Conservation (phyloP, 2,329 filamentous ascomycete genomes). For the Sphaceloma murrayae region DNA sequence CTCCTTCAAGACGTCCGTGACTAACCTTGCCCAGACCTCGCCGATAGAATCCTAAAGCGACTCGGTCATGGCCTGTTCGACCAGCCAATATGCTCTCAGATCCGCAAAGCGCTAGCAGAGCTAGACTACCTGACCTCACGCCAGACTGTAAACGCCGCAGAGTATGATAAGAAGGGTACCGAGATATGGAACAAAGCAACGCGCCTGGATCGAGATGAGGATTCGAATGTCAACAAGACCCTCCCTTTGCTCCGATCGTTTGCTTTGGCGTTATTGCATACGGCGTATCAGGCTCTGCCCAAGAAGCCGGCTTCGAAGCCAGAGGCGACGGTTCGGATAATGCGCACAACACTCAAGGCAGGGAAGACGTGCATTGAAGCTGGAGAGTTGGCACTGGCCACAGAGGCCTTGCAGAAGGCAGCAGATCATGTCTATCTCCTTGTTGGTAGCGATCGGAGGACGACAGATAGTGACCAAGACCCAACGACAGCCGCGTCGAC, state of each 20-base stretch:
- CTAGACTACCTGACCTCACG: neutral
- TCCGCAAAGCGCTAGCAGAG: slow-evolving; percentile 2
- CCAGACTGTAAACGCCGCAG: slow-evolving; percentile 29
- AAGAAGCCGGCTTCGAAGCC: slow-evolving; percentile 23
- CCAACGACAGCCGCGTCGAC: slow-evolving; percentile 25
- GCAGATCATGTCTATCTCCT: slow-evolving; percentile 39
- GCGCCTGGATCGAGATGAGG: slow-evolving; percentile 31
- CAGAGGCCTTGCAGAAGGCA: slow-evolving; percentile 54
- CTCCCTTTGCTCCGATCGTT: slow-evolving; percentile 42
- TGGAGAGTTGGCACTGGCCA: slow-evolving; percentile 48
- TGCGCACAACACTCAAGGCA: slow-evolving; percentile 59
- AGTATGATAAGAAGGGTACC: slow-evolving; percentile 48
- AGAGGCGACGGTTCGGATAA: slow-evolving; percentile 42
- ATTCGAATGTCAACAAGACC: slow-evolving; percentile 17
- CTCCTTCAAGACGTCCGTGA: neutral
- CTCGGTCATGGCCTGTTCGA: slow-evolving; percentile 1
- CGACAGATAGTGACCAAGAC: slow-evolving; percentile 19
- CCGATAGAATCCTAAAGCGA: slow-evolving; percentile 1
- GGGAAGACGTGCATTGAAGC: slow-evolving; percentile 54
- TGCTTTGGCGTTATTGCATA: slow-evolving; percentile 58
- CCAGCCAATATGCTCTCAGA: slow-evolving; percentile 14
- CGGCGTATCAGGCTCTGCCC: slow-evolving; percentile 36
- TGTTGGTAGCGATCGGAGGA: slow-evolving; percentile 24
- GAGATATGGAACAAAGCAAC: slow-evolving; percentile 60
- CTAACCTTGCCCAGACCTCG: slow-evolving; percentile 7